phyloP scores from a whole-genome alignment of 306 rosid species.

The Biancaea sappan region DNA sequence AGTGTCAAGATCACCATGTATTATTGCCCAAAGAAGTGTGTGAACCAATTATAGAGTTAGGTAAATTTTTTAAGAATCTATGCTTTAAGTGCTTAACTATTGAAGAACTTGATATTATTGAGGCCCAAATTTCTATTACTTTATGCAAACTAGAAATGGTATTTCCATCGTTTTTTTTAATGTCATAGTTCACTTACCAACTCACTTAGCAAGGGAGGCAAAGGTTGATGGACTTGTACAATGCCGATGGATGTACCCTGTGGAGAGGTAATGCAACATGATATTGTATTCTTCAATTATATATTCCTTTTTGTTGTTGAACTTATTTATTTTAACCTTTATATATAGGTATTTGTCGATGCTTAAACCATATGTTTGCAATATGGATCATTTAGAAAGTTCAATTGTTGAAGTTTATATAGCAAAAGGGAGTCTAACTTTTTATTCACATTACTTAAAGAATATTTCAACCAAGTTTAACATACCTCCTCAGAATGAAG shows the following conservation, averaged over 20 bases:
- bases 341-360: not conserved
- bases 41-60: not conserved
- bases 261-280: not conserved
- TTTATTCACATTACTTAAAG: not conserved
- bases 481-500: no score
- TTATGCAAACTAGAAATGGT: not conserved
- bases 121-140: not conserved
- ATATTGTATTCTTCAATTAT: not conserved
- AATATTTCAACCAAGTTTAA: conserved; percentile 6
- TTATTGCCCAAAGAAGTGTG: not conserved
- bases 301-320: not conserved
- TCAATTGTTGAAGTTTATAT: not conserved
- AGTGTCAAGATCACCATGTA: no score
- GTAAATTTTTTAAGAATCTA: not conserved
- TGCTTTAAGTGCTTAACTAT: not conserved
- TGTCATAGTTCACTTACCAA: not conserved
- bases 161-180: not conserved
- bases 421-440: not conserved
- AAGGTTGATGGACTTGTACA: not conserved
- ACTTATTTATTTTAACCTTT: not conserved
- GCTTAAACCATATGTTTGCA: not conserved
- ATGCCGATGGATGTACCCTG: conserved; percentile 6
- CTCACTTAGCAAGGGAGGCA: not conserved
- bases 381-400: not conserved
- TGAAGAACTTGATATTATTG: not conserved